These are phyloP conservation scores for Boletellus sp. DNA, from an alignment of 768 basidiomycete species.

Conservation along the genomic window DNA sequence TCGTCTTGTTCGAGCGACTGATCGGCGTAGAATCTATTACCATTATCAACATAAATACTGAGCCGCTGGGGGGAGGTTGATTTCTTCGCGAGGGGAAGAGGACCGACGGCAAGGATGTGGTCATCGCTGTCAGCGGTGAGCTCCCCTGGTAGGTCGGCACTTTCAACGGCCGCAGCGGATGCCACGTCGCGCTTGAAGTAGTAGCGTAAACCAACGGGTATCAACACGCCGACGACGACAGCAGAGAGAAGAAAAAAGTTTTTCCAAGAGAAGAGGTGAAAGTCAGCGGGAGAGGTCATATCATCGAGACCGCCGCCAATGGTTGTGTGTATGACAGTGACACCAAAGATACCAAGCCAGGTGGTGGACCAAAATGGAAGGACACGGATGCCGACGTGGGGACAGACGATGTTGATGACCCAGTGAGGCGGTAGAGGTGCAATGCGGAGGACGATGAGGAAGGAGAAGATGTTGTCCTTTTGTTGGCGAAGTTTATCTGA, in stretches of 20 bases:
- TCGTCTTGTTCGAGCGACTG: slow-evolving; percentile 56
- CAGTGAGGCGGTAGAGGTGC: slow-evolving; percentile 95
- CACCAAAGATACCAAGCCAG: slow-evolving; percentile 86
- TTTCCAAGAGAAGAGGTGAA: slow-evolving; percentile 87
- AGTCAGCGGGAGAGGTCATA: slow-evolving; percentile 93
- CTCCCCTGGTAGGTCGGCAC: slow-evolving; percentile 33
- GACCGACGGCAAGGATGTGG: slow-evolving; percentile 54
- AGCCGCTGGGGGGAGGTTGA: slow-evolving; percentile 31
- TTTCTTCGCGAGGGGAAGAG: slow-evolving; percentile 43
- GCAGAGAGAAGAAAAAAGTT: slow-evolving; percentile 86
- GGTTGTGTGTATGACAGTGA: slow-evolving; percentile 90
- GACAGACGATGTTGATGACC: slow-evolving; percentile 91
- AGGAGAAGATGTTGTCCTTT: slow-evolving; percentile 83
- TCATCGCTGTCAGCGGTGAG: slow-evolving; percentile 39
- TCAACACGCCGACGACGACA: slow-evolving; percentile 87
- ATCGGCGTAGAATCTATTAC: slow-evolving; percentile 37
- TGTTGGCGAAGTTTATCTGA: slow-evolving; percentile 71
- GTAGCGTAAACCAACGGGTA: slow-evolving; percentile 85
- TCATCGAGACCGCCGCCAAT: slow-evolving; percentile 91
- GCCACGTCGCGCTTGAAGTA: slow-evolving; percentile 68
- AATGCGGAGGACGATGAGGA: slow-evolving; percentile 91
- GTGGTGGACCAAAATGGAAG: slow-evolving; percentile 88
- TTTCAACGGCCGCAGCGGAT: slow-evolving; percentile 35
- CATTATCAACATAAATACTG: slow-evolving; percentile 35
- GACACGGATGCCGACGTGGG: slow-evolving; percentile 85